Evolutionary conservation across 2,329 filamentous ascomycete genomes (phyloP).

Genomic region (Pseudogymnoascus verrucosus): DNA sequence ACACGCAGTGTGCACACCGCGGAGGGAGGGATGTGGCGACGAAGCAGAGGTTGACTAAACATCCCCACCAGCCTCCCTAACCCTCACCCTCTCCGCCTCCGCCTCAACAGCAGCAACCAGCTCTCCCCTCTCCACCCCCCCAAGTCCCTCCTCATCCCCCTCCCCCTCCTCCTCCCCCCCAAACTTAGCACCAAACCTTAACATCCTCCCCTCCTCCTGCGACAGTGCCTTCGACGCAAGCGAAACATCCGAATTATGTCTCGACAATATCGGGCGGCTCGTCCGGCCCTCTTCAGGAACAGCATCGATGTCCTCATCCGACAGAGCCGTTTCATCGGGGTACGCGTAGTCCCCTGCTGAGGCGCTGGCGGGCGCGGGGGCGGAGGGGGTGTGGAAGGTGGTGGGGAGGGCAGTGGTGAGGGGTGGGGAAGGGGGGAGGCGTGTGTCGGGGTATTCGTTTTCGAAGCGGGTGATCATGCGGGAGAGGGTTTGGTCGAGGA

Average conservation of each 20-base stretch:
- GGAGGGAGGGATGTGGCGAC: neutral
- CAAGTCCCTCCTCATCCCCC: too few species aligned
- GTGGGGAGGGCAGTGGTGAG: constrained; percentile 16
- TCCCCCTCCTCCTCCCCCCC: constrained; percentile 40
- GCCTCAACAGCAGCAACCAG: constrained; percentile 9
- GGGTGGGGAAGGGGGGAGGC: constrained; percentile 29
- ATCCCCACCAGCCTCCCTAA: neutral
- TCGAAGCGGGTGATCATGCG: constrained; percentile 94
- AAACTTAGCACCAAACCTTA: constrained; percentile 59
- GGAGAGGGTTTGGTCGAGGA: constrained; percentile 80
- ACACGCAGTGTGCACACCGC: neutral
- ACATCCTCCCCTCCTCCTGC: constrained; percentile 62
- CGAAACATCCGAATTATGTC: constrained; percentile 59
- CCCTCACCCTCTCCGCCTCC: neutral
- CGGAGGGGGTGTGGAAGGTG: neutral
- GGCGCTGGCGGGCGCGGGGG: neutral
- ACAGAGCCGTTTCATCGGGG: constrained; percentile 29
- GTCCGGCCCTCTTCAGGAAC: constrained; percentile 23
- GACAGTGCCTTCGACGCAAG: constrained; percentile 56
- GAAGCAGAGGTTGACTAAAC: neutral
- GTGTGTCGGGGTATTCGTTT: constrained; percentile 88
- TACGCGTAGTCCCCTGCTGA: constrained; percentile 23
- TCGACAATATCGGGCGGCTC: constrained; percentile 39
- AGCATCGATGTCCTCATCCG: constrained; percentile 33
- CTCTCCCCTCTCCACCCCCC: constrained; percentile 5